phyloP scores from a whole-genome alignment of 2,329 filamentous ascomycete genomes.

The Apiospora arundinis region DNA sequence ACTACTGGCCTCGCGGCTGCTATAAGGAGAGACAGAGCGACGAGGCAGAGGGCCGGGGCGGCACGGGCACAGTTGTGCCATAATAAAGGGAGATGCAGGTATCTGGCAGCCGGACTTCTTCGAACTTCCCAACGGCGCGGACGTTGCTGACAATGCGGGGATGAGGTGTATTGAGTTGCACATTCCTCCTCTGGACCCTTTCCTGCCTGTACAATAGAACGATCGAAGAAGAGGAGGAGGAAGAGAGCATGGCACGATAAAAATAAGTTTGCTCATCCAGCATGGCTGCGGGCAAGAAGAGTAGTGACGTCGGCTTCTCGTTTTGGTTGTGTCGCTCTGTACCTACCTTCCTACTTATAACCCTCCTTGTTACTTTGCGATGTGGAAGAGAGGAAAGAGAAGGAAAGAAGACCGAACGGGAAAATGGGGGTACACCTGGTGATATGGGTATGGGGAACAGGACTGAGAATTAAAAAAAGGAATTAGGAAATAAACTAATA shows the following conservation, averaged over 20 bases:
- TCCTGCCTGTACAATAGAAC: conserved; percentile 10
- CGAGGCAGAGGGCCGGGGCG: too few relatives aligned
- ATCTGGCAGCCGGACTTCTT: background rate
- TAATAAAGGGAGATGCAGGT: background rate
- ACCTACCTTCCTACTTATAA: background rate
- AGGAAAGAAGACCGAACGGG: background rate
- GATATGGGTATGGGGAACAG: background rate
- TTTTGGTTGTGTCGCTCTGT: background rate
- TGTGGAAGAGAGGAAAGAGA: background rate
- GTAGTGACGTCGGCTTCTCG: background rate
- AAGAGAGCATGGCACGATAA: background rate
- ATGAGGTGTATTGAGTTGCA: background rate
- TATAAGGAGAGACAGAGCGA: background rate
- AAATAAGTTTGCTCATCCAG: background rate
- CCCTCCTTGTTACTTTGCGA: background rate
- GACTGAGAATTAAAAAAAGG: background rate
- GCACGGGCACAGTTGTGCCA: background rate
- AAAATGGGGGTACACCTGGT: background rate
- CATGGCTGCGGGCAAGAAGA: background rate
- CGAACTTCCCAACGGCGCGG: background rate
- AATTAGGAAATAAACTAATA: background rate
- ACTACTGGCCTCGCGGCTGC: background rate
- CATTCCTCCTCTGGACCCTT: background rate
- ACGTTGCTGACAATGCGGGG: background rate
- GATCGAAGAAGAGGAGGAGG: background rate